Conservation (phyloP, 192 early-diverging fungal genomes). For the Phycomyces nitens region DNA sequence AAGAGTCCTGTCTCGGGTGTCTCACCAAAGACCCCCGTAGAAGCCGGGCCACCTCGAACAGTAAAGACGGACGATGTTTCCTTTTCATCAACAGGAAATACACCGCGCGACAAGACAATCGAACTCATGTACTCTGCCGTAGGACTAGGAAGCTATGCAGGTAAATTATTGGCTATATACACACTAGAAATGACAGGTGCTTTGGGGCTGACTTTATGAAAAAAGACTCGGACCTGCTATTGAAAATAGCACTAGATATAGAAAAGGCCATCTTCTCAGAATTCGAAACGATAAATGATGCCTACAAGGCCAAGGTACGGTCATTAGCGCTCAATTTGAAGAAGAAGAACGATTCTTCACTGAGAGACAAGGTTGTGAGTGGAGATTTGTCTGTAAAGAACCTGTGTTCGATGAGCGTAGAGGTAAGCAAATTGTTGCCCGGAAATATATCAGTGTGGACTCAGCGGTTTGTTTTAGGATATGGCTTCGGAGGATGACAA, state of each 20-base stretch:
- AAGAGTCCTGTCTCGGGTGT: not conserved
- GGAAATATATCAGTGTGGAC: no score
- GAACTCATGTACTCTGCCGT: slow-evolving; percentile 82
- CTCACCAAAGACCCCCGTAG: slow-evolving; percentile 25
- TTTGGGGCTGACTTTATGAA: not conserved
- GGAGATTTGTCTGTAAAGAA: slow-evolving; percentile 61
- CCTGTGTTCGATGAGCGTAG: slow-evolving; percentile 75
- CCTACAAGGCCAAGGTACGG: slow-evolving; percentile 74
- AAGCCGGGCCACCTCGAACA: slow-evolving; percentile 46
- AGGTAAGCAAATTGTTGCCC: slow-evolving; percentile 37
- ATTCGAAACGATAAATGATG: slow-evolving; percentile 41
- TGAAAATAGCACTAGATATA: slow-evolving; percentile 52
- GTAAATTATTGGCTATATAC: no score
- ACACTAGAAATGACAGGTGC: slow-evolving; percentile 24
- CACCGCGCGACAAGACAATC: slow-evolving; percentile 70
- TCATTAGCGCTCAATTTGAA: slow-evolving; percentile 76
- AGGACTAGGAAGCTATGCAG: slow-evolving; percentile 49
- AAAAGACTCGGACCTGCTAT: slow-evolving; percentile 52
- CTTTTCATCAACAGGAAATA: slow-evolving; percentile 53
- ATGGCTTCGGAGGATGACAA: slow-evolving; percentile 90
- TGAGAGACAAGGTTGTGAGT: slow-evolving; percentile 64
- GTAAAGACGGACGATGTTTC: slow-evolving; percentile 55
- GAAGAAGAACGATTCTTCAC: slow-evolving; percentile 71
- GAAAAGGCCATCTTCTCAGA: slow-evolving; percentile 62
- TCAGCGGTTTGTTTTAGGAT: slow-evolving; percentile 47